A percentile compares a stretch with the other conserved stretches of the same genome.
Conservation (phyloP, 208 protist genomes). For the Trypanosoma grayi region DNA sequence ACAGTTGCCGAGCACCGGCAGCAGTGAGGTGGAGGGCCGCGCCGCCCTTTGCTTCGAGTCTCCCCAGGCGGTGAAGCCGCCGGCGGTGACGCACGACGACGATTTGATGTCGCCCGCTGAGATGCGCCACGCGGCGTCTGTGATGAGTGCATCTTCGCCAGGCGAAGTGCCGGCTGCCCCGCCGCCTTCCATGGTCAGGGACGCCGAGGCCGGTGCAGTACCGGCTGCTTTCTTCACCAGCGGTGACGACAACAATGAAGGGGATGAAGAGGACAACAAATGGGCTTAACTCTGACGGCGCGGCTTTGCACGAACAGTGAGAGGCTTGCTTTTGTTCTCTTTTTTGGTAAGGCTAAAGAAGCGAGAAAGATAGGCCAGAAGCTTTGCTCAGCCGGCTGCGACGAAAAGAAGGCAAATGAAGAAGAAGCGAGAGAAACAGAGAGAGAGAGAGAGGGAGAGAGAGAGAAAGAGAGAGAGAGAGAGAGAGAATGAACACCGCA, state of each 20-base stretch:
- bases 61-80: neutral
- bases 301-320: neutral
- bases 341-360: too few relatives aligned
- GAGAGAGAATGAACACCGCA: too few relatives aligned
- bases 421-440: neutral
- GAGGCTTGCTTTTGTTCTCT: too few relatives aligned
- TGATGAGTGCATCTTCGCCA: neutral
- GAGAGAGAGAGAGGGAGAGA: neutral
- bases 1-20: neutral
- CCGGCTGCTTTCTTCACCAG: neutral
- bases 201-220: neutral
- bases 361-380: too few relatives aligned
- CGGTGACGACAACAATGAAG: neutral
- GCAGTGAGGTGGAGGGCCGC: neutral
- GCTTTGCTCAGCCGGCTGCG: too few relatives aligned
- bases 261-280: conserved; percentile 3
- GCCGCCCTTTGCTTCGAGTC: conserved; percentile 1
- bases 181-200: conserved; percentile 9
- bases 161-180: conserved; percentile 1
- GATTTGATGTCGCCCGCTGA: neutral
- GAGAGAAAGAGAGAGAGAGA: conserved; percentile 1
- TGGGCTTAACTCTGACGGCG: too few relatives aligned
- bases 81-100: neutral
- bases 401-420: neutral
- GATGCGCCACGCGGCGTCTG: neutral